Percentiles rank a stretch among this genome's conserved stretches.
Conservation (phyloP, 495 filamentous ascomycete species). For the Zalerion maritima region DNA sequence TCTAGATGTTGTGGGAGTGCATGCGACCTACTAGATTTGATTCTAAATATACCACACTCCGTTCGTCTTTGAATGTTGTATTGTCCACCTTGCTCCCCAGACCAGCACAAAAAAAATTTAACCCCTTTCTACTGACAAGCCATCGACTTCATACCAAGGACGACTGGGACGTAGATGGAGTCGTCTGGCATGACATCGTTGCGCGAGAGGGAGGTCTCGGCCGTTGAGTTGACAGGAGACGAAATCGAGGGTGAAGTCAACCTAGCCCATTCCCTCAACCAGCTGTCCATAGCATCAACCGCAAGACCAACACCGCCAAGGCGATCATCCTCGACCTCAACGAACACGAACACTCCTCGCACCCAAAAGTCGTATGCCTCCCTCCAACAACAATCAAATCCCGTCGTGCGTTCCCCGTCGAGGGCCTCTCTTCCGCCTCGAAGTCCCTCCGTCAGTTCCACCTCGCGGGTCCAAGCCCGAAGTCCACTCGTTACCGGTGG, state of each 20-base stretch:
- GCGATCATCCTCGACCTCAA: conserved; percentile 12
- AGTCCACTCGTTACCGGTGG: conserved; percentile 23
- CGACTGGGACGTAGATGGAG: too few species aligned
- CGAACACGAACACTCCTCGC: conserved; percentile 11
- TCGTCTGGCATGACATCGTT: too few species aligned
- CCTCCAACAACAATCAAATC: conserved; percentile 12
- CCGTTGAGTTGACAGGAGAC: too few species aligned
- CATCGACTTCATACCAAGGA: too few species aligned
- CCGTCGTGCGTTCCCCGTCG: conserved; percentile 3
- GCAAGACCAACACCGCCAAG: conserved; percentile 13
- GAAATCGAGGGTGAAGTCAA: conserved; percentile 12
- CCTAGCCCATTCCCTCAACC: conserved; percentile 25
- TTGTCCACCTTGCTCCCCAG: too few species aligned
- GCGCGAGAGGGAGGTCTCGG: too few species aligned
- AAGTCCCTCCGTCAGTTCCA: conserved; percentile 18
- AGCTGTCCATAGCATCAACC: conserved; percentile 23
- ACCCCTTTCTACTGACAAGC: too few species aligned
- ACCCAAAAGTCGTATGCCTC: conserved; percentile 10
- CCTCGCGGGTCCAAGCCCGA: conserved; percentile 35
- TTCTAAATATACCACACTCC: too few species aligned
- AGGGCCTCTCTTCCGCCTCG: conserved; percentile 13
- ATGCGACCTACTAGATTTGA: too few species aligned
- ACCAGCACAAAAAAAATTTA: too few species aligned
- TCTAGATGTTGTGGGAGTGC: too few species aligned
- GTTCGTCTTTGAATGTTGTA: too few species aligned